phyloP scores from a whole-genome alignment of 129 eudicot species.

The Scalesia atractyloides region DNA sequence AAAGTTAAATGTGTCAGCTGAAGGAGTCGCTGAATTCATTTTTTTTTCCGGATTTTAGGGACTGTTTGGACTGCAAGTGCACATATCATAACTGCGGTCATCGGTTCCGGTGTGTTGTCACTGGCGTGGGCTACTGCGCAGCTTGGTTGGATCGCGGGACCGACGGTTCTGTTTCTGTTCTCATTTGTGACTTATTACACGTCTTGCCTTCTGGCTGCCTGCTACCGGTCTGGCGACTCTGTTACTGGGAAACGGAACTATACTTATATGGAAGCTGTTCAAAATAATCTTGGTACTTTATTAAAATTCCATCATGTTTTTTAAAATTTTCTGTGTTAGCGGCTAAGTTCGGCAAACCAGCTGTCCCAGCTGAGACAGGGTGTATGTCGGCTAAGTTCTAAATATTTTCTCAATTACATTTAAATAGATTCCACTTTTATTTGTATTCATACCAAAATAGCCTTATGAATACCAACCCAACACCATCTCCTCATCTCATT shows the following conservation, averaged over 20 bases:
- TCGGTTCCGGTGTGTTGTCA: constrained; percentile 94
- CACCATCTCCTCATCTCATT: too few relatives aligned
- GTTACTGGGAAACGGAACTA: constrained; percentile 79
- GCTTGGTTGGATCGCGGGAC: constrained; percentile 97
- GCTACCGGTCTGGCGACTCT: constrained; percentile 80
- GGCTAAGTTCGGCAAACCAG: too few relatives aligned
- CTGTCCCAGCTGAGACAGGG: too few relatives aligned
- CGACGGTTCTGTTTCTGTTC: constrained; percentile 72
- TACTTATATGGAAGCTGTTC: constrained; percentile 94
- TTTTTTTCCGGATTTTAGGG: constrained; percentile 38
- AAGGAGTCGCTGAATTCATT: too few relatives aligned
- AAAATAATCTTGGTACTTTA: constrained; percentile 68
- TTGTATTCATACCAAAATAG: too few relatives aligned
- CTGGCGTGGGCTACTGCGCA: constrained; percentile 98
- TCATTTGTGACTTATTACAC: constrained; percentile 94
- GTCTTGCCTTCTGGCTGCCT: constrained; percentile 74
- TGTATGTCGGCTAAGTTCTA: too few relatives aligned
- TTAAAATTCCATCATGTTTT: too few relatives aligned
- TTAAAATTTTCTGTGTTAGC: too few relatives aligned
- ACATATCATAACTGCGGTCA: constrained; percentile 94
- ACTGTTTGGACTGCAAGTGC: constrained; percentile 98
- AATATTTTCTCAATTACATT: too few relatives aligned
- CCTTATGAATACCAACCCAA: too few relatives aligned
- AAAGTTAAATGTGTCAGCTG: background rate
- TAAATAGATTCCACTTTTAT: too few relatives aligned